Evolutionary conservation across 148 eudicot genomes (phyloP), one percentile per base, ranked within the genome.

Genomic region (Agrostemma githago): DNA sequence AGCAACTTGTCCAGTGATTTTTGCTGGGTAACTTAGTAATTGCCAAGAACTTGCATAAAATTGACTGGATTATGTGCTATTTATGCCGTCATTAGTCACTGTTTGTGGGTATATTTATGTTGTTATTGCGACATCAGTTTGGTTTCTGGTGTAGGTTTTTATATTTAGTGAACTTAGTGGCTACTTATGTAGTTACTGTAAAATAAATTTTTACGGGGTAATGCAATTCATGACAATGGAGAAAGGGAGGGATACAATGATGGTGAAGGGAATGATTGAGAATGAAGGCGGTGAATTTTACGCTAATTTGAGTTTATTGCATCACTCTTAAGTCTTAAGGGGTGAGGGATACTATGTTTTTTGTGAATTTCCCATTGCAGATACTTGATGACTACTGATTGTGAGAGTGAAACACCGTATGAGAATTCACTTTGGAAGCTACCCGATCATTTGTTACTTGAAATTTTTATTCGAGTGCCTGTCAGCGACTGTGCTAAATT

Each of bases 401-500:
- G 51, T 66, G 82, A 61, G 75, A 70, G 58, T 77, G 76, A 42
- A 19, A 68, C 57, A 42, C 44, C 74, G 38, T 72, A 62, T 72
- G 88, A 88, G 41, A 81, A 69, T 66, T 72, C 84, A 56, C 57
- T 87, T 77, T 82, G 59, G 64, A 83, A 82, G 80, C 88, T 91
- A 38, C 96, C 96, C 19, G 96, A 89, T 83, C 93, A 91, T 78
- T 76, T 91, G 46, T 76, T 91, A 34, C 79, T 86, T 72, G 96
- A 91, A 71, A 87, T 91, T 62, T 87, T 91, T 60, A 83, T 89
- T 62, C 91, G 93, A 77, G 84, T 91, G 41, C 96, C 93, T 41
- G 77, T 83, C 40, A 79, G 76, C 41, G 84, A 91, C 43, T 91
- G 96, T 93, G 85, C 79, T 5, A 80, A 78, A 10, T 17, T 89